phyloP scores from a whole-genome alignment of 1,139 yeast genomes.

The Wickerhamomyces sp. region DNA sequence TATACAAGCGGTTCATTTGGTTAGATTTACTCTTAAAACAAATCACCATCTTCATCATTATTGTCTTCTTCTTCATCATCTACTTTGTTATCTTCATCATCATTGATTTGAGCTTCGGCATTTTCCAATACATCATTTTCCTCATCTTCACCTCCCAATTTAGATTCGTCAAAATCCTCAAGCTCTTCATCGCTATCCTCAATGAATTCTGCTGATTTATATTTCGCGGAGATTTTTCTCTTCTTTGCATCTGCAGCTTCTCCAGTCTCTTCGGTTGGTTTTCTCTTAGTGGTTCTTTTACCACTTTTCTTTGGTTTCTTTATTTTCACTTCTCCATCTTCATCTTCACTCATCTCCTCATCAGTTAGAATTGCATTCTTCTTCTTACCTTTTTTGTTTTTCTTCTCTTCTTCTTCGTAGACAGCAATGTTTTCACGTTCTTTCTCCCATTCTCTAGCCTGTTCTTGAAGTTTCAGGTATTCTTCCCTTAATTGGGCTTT shows the following conservation, averaged over 20 bases:
- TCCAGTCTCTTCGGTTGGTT: constrained; percentile 15
- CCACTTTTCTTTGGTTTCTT: constrained; percentile 14
- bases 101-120: constrained; percentile 15
- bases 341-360: constrained; percentile 28
- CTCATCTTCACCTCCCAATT: constrained; percentile 25
- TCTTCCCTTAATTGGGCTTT: constrained; percentile 55
- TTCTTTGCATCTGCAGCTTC: constrained; percentile 21
- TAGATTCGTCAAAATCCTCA: constrained; percentile 25
- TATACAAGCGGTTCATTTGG: constrained; percentile 1
- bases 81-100: constrained; percentile 7
- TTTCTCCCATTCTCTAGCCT: constrained; percentile 79
- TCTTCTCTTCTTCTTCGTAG: constrained; percentile 29
- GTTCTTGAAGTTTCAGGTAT: constrained; percentile 68
- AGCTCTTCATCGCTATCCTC: constrained; percentile 49
- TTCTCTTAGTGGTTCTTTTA: constrained; percentile 26
- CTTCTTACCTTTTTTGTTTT: constrained; percentile 20
- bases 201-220: constrained; percentile 43
- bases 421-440: constrained; percentile 37
- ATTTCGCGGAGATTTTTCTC: constrained; percentile 22
- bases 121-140: constrained; percentile 18
- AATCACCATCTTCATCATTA: constrained; percentile 27
- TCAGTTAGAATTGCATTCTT: constrained; percentile 24
- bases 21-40: constrained; percentile 11
- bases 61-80: constrained; percentile 10
- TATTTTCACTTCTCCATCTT: constrained; percentile 14